Evolutionary conservation across 202 grass and related monocot genomes (phyloP), one percentile per base, ranked within the genome.

Genomic region (Setaria italica): DNA sequence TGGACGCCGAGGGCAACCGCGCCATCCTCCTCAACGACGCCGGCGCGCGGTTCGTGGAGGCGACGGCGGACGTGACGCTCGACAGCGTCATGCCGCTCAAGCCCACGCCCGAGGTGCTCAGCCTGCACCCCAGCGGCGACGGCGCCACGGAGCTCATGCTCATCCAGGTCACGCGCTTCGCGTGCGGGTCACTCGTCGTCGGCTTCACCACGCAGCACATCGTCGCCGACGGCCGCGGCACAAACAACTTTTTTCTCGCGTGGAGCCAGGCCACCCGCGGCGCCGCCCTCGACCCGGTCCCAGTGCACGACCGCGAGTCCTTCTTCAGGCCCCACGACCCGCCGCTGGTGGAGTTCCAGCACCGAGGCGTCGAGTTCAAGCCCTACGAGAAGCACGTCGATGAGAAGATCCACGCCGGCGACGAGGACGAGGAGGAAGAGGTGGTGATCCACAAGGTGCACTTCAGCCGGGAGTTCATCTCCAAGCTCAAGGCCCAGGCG

Each of bases 241-340:
- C 74, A 16, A 32, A 19, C 13, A 86, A 86, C 78, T 93, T 93
- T 70, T 76, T 93, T 17, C 55, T 90, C 3, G 85, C 85, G 3
- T 93, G 88, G 88, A 74, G 91, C 60, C 79, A 77, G 69, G 85
- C 86, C 4, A 76, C 78, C 20, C 74, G 79, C 11, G 88, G 88
- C 6, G 46, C 11, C 6, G 47, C 79, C 6, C 32, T 86, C 4
- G 37, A 76, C 6, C 85, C 63, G 0, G 49, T 8, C 3, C 86
- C 88, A 0, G 57, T 86, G 15, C 86, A 73, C 8, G 71, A 87
- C 65, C 88, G 91, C 4, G 11, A 11, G 0, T 46, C 80, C 12
- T 55, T 88, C 70, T 84, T 86, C 70, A 1, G 5, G 1, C 87
- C 65, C 0, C 81, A 77, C 6, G 25, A 78, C 9, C 39, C 72